Conservation (phyloP, 139 green algal genomes). For the Mesotaenium endlicherianum region DNA sequence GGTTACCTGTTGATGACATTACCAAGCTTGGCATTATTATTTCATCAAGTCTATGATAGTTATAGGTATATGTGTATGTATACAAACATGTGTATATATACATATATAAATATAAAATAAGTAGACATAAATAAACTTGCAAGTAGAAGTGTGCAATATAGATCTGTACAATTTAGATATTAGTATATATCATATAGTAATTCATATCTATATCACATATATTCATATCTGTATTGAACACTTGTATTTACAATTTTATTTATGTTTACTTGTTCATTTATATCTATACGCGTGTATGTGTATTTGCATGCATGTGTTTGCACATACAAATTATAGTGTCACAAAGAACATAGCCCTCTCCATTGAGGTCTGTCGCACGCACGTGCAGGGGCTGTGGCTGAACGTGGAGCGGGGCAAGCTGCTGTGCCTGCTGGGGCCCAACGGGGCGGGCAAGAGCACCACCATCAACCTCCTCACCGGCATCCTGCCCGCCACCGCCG, state of each 20-base stretch:
- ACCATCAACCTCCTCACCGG: constrained; percentile 64
- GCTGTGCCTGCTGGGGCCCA: constrained; percentile 60
- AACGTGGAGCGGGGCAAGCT: constrained; percentile 54
- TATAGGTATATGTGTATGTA: too few relatives aligned
- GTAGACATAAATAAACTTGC: too few relatives aligned
- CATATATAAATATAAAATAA: too few relatives aligned
- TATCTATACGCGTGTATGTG: not conserved
- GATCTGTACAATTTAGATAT: too few relatives aligned
- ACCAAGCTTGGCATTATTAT: too few relatives aligned
- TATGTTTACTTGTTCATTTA: not conserved
- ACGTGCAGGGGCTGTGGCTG: constrained; percentile 51
- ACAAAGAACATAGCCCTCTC: not conserved
- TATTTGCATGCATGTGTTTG: not conserved
- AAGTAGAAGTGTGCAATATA: too few relatives aligned
- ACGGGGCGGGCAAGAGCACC: constrained; percentile 64
- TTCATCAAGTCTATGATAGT: too few relatives aligned
- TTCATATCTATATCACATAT: not conserved
- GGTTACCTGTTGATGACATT: too few relatives aligned
- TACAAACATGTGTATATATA: too few relatives aligned
- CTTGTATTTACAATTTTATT: not conserved
- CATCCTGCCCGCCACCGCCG: constrained; percentile 66
- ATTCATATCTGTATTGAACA: not conserved
- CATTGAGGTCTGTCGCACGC: not conserved
- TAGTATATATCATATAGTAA: too few relatives aligned
- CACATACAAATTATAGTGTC: not conserved